A percentile compares a stretch with the other conserved stretches of the same genome.
phyloP scores from a whole-genome alignment of 179 eudicot genomes.

The Kewa caespitosa region DNA sequence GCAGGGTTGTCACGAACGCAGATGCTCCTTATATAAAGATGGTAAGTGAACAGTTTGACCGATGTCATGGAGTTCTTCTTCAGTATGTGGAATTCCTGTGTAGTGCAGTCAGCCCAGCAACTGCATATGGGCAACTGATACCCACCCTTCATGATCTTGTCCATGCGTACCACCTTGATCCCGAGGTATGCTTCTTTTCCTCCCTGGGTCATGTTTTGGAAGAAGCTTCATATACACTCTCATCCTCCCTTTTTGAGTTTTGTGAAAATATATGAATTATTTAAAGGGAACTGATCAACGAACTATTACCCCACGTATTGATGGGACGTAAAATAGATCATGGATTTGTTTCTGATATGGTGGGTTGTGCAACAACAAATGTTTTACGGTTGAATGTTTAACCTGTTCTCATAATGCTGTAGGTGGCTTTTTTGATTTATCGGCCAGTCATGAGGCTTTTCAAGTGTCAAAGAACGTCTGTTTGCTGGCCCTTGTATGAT shows the following conservation, averaged over 20 bases:
- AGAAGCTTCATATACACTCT: background rate
- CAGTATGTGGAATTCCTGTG: conserved; percentile 92
- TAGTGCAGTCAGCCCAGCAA: conserved; percentile 72
- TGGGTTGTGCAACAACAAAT: background rate
- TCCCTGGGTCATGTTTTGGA: background rate
- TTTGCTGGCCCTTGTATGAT: conserved; percentile 78
- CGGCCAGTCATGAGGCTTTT: conserved; percentile 98
- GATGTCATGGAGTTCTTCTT: conserved; percentile 98
- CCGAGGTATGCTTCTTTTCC: conserved; percentile 59
- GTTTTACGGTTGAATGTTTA: background rate
- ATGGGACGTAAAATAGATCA: too few species aligned
- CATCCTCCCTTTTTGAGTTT: background rate
- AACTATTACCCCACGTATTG: too few species aligned
- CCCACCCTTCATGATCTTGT: conserved; percentile 84
- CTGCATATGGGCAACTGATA: conserved; percentile 77
- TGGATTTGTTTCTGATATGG: too few species aligned
- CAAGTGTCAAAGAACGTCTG: conserved; percentile 47
- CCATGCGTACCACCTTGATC: conserved; percentile 87
- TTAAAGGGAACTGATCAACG: too few species aligned
- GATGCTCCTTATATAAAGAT: conserved; percentile 88
- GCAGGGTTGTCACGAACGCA: conserved; percentile 83
- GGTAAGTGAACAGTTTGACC: conserved; percentile 95
- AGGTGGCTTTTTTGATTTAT: conserved; percentile 93
- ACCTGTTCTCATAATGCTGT: background rate
- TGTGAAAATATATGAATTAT: too few species aligned